phyloP scores from a whole-genome alignment of 2,329 filamentous ascomycete genomes.

The Trichoderma hamatum region DNA sequence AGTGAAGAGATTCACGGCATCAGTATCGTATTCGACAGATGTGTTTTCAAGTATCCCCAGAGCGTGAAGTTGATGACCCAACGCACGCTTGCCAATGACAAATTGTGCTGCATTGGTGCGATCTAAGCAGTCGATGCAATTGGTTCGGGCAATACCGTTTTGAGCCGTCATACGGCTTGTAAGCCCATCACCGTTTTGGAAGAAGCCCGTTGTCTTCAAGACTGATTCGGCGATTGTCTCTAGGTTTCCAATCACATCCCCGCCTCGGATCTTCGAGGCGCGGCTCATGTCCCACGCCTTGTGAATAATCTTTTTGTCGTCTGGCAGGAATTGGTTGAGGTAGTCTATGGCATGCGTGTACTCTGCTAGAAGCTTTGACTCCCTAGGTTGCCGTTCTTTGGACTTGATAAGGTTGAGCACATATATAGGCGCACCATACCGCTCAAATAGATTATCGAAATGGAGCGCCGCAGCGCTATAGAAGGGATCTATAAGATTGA shows the following conservation, averaged over 20 bases:
- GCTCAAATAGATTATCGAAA: slow-evolving; percentile 90
- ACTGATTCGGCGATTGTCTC: slow-evolving; percentile 90
- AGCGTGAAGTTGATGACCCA: slow-evolving; percentile 89
- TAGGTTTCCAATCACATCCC: slow-evolving; percentile 91
- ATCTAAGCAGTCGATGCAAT: slow-evolving; percentile 97
- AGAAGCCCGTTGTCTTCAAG: slow-evolving; percentile 84
- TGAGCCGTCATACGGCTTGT: slow-evolving; percentile 70
- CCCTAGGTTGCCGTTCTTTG: slow-evolving; percentile 82
- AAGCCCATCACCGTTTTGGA: slow-evolving; percentile 82
- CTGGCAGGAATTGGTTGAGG: slow-evolving; percentile 89
- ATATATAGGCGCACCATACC: slow-evolving; percentile 91
- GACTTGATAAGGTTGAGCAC: slow-evolving; percentile 90
- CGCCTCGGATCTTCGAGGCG: slow-evolving; percentile 86
- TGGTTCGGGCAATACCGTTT: slow-evolving; percentile 91
- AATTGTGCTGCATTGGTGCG: slow-evolving; percentile 98
- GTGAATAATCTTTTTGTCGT: slow-evolving; percentile 84
- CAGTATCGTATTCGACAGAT: slow-evolving; percentile 87
- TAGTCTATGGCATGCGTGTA: slow-evolving; percentile 88
- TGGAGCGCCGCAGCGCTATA: slow-evolving; percentile 91
- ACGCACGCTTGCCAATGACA: slow-evolving; percentile 90
- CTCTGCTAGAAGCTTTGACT: slow-evolving; percentile 86
- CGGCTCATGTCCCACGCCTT: slow-evolving; percentile 98
- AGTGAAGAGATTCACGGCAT: slow-evolving; percentile 93
- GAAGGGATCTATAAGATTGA: slow-evolving; percentile 95
- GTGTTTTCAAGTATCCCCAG: slow-evolving; percentile 82